Evolutionary conservation across 306 rosid genomes (phyloP).

Genomic region (Echinosophora koreensis): DNA sequence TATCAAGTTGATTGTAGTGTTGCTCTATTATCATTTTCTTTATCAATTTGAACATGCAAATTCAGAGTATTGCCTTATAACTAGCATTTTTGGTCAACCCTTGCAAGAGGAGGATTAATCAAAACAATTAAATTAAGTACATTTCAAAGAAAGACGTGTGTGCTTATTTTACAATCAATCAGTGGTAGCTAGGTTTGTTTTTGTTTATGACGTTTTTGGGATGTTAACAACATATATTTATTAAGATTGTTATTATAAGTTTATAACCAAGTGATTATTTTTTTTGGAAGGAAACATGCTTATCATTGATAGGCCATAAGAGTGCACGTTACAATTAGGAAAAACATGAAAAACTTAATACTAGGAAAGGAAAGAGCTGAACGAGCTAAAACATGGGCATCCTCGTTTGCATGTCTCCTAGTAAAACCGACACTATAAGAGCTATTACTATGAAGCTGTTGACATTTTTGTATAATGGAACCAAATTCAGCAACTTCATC

Average conservation of each 20-base stretch:
- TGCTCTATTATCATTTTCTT: slow-evolving; percentile 28
- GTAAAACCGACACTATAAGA: too few species aligned
- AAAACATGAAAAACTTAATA: too few species aligned
- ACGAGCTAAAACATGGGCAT: too few species aligned
- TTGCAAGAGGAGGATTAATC: neutral
- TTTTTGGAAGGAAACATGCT: too few species aligned
- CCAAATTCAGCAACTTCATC: too few species aligned
- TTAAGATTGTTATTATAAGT: neutral
- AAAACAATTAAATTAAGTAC: neutral
- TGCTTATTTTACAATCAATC: slow-evolving; percentile 23
- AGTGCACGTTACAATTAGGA: too few species aligned
- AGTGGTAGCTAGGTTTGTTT: neutral
- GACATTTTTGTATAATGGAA: too few species aligned
- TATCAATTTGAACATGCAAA: neutral
- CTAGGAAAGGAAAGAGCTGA: too few species aligned
- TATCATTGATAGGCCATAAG: too few species aligned
- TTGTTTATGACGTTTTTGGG: slow-evolving; percentile 24
- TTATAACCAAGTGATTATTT: neutral
- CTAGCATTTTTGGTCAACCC: slow-evolving; percentile 49
- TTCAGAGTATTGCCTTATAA: slow-evolving; percentile 27
- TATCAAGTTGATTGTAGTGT: slow-evolving; percentile 41
- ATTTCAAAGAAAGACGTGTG: slow-evolving; percentile 8
- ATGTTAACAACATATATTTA: slow-evolving; percentile 23
- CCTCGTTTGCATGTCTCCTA: too few species aligned
- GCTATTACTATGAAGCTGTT: too few species aligned